phyloP scores from a whole-genome alignment of 306 rosid genomes.

The Fragaria vesca region DNA sequence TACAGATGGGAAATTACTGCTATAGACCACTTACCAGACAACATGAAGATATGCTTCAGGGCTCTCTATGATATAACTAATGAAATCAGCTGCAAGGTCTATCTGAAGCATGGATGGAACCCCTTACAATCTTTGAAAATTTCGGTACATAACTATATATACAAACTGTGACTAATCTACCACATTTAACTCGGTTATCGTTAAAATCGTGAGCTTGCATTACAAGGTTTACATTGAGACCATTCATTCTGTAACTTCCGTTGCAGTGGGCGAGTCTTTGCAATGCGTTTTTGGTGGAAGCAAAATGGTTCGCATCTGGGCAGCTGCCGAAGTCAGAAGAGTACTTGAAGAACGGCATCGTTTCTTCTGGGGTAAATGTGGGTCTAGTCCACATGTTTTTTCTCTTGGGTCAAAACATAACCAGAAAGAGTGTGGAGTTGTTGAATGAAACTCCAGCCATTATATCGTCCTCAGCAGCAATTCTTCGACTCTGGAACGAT shows the following conservation, averaged over 20 bases:
- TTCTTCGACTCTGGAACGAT: slow-evolving; percentile 74
- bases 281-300: slow-evolving; percentile 61
- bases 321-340: slow-evolving; percentile 45
- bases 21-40: too few species aligned
- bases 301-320: slow-evolving; percentile 63
- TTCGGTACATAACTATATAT: slow-evolving; percentile 20
- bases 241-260: neutral
- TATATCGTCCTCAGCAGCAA: slow-evolving; percentile 45
- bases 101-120: slow-evolving; percentile 49
- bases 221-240: neutral
- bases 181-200: neutral
- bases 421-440: slow-evolving; percentile 25
- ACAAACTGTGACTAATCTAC: neutral
- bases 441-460: slow-evolving; percentile 38
- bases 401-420: slow-evolving; percentile 51
- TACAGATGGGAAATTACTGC: too few species aligned
- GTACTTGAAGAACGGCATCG: slow-evolving; percentile 56
- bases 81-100: slow-evolving; percentile 47
- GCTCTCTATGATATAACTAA: neutral
- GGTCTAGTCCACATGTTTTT: slow-evolving; percentile 51
- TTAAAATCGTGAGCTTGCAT: neutral
- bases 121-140: slow-evolving; percentile 32
- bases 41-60: too few species aligned
- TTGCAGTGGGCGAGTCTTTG: slow-evolving; percentile 60
- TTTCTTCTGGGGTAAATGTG: slow-evolving; percentile 55